Base-by-base conservation (phyloP, 306 rosid species). In the Gastrolobium bilobum region DNA sequence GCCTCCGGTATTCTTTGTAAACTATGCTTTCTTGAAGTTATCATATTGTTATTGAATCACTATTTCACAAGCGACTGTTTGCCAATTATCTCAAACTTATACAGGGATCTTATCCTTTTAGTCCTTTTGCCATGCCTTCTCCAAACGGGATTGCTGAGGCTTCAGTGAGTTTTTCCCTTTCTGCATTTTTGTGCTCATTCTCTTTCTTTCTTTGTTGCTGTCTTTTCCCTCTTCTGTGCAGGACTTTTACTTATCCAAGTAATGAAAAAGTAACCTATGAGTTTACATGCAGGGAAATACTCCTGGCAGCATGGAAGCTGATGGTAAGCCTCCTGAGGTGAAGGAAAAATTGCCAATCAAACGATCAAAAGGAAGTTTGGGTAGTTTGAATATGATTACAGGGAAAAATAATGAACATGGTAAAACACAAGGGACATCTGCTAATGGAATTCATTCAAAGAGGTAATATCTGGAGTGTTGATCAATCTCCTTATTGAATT, bases 291-390 rank as follows among this genome's bases (percentile, higher is more conserved):
- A 95, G 99, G 99, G 96, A 78, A 95, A 92, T 71, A 90, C 96
- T 43, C 93, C 88, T 75, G 89, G 94, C 62, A 82, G 85, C 90
- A 77, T 86, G 84, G 99, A 93, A 88, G 89, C 90, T 57, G 97
- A 93, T 78, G 91, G 89, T 56, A 91, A 92, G 78, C 94, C 97
- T 56, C 88, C 88, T 69, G 99, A 93, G 78, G 90, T 79, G 78
- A 95, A 95, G 87, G 99, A 88, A 84, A 95, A 95, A 75, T 79
- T 95, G 89, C 96, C 98, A 10, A 95, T 93, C 63, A 95, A 95
- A 86, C 89, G 99, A 89, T 95, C 98, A 14, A 95, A 93, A 79
- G 99, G 99, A 93, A 95, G 98, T 84, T 83, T 93, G 82, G 98
- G 99, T 68, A 92, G 98, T 87, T 90, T 95, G 88, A 95, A 90